Conservation (phyloP, 2,329 filamentous ascomycete genomes). For the Fusarium beomiforme region DNA sequence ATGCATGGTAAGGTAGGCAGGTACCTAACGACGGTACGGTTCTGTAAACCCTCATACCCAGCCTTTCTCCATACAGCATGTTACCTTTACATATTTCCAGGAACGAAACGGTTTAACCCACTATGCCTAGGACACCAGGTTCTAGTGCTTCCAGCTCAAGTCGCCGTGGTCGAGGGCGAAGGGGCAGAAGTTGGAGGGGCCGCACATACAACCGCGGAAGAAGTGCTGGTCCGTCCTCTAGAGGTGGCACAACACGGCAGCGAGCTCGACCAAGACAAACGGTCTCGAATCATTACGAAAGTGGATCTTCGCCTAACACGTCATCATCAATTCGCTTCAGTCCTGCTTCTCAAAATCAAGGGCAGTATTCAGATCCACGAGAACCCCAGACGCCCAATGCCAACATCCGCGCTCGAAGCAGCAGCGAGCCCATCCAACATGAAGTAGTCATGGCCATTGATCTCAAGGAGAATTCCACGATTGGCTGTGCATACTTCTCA, state of each 20-base stretch:
- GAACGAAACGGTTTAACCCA: background rate
- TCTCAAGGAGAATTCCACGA: constrained; percentile 71
- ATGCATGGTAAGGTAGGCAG: too few species aligned
- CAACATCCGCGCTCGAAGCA: constrained; percentile 5
- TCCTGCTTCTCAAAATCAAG: background rate
- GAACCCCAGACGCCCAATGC: background rate
- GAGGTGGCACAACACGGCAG: background rate
- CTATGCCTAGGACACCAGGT: constrained; percentile 24
- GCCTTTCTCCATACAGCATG: background rate
- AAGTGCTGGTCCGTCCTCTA: constrained; percentile 15
- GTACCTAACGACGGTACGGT: background rate
- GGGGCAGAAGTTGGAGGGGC: background rate
- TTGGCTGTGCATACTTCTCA: constrained; percentile 88
- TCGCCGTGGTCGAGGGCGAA: constrained; percentile 13
- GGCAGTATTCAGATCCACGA: background rate
- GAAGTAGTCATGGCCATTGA: constrained; percentile 86
- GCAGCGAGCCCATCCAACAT: constrained; percentile 24
- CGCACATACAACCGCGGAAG: background rate
- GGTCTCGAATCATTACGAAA: background rate
- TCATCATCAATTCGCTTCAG: background rate
- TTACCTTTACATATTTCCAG: background rate
- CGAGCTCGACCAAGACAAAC: background rate
- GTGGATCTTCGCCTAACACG: background rate
- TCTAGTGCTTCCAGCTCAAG: constrained; percentile 13
- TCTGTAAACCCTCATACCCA: background rate